Evolutionary conservation across 2,329 filamentous ascomycete genomes (phyloP), one percentile per base, ranked within the genome.

Genomic region (Scedosporium boydii): DNA sequence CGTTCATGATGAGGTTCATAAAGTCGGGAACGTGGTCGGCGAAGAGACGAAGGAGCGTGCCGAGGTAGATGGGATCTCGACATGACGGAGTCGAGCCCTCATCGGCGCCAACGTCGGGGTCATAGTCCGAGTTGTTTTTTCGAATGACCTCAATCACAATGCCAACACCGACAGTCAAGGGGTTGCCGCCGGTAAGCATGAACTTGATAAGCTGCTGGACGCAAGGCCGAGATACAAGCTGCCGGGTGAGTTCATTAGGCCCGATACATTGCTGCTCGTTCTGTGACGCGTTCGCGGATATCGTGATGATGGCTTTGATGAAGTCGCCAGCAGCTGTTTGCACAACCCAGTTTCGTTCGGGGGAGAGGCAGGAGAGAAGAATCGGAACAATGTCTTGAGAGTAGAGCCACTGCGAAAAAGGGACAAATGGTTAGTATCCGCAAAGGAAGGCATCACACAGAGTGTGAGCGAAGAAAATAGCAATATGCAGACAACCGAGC

Each of bases 111-210:
- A 93, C 90, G 68, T 98, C 95, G 0, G 95, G 88, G 68, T 99
- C 95, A 72, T 99, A 99, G 75, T 99, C 95, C 0, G 95, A 98
- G 73, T 99, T 99, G 76, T 99, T 99, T 78, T 99, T 99, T 64
- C 95, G 86, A 72, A 99, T 99, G 56, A 99, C 95, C 76, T 99
- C 95, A 66, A 99, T 99, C 41, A 99, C 85, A 70, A 98, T 97
- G 21, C 95, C 95, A 10, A 99, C 95, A 59, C 95, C 95, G 16
- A 98, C 96, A 0, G 93, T 98, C 63, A 99, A 77, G 5, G 95
- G 89, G 69, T 99, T 98, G 27, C 95, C 95, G 46, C 95, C 95
- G 60, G 87, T 84, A 14, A 98, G 84, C 95, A 99, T 99, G 69
- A 93, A 91, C 14, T 83, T 80, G 64, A 98, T 91, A n/a, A 99